A percentile compares a stretch with the other conserved stretches of the same genome.
phyloP scores from a whole-genome alignment of 2,329 filamentous ascomycete species.

The Epichloe scottii region DNA sequence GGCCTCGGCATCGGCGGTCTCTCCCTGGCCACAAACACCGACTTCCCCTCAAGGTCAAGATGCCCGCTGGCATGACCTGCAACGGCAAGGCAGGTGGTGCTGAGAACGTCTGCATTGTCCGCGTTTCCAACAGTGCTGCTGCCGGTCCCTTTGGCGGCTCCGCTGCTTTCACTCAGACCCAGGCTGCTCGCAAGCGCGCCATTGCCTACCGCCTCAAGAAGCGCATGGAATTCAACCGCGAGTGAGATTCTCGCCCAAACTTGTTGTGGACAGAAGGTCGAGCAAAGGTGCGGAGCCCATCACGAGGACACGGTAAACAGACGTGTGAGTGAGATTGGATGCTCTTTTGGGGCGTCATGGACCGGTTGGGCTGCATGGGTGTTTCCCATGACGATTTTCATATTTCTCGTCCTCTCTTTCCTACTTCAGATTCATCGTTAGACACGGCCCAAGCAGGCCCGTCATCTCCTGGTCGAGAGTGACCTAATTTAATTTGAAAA shows the following conservation, averaged over 20 bases:
- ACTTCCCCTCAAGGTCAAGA: conserved; percentile 55
- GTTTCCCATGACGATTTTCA: not conserved
- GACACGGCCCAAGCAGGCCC: not conserved
- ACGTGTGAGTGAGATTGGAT: not conserved
- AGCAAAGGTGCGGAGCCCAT: not conserved
- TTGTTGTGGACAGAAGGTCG: not conserved
- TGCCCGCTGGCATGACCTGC: conserved; percentile 56
- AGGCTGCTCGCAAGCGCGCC: conserved; percentile 47
- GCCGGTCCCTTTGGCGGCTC: conserved; percentile 57
- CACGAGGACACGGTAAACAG: not conserved
- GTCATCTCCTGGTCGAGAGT: not conserved
- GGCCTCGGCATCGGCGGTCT: conserved; percentile 42
- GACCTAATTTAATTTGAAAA: too few relatives aligned
- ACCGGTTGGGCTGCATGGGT: not conserved
- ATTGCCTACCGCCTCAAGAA: conserved; percentile 38
- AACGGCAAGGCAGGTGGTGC: conserved; percentile 44
- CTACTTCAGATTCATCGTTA: not conserved
- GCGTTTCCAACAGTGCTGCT: conserved; percentile 47
- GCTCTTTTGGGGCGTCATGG: not conserved
- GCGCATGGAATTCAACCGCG: conserved; percentile 21
- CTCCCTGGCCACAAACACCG: conserved; percentile 44
- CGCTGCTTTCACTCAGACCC: conserved; percentile 50
- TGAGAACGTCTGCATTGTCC: conserved; percentile 52
- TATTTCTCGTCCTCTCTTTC: not conserved
- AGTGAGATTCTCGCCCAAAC: not conserved